Evolutionary conservation across 306 rosid genomes (phyloP), one percentile per base, ranked within the genome.

Genomic region (Dryas octopetala): DNA sequence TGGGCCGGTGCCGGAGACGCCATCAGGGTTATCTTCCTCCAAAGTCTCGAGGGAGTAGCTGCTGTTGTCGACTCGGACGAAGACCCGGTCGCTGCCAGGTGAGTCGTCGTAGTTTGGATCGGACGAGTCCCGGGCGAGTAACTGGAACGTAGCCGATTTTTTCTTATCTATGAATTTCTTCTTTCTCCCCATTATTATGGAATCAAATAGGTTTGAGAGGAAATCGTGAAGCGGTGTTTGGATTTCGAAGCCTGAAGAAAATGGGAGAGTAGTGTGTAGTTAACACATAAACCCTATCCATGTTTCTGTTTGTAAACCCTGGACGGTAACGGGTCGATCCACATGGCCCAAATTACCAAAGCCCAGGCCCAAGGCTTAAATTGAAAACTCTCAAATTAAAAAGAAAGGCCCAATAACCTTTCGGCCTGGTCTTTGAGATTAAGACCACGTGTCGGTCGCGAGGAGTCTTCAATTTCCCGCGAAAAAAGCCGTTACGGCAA

Each of bases 131-230:
- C 96, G 96, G 3, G 97, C 85, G 7, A 91, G 70, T 63, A 90
- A 83, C 46, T 90, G 94, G 82, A 90, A 94, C 0, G 97, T 94
- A 0, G 85, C 86, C 0, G 98, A 79, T 15, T 79, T 94, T 41
- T 90, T 94, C 85, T 89, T 91, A 87, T 94, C 90, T 59, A 94
- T 85, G 78, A 91, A 94, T 71, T 90, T 87, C 91, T 91, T 87
- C 79, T 83, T 89, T 76, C 63, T 88, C 28, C 86, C 89, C 87
- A 85, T 85, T 45, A 15, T 47, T 10, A 41, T 8, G 76, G 45
- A 62, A 12, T 50, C 55, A 3, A 40, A 17, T n/a, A 32, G 7
- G 9, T 40, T 67, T 13, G 19, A 15, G 40, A 13, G 55, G 38
- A 9, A 14, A 4, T 17, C 28, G 28, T 15, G 26, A 15, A 32